Percentiles rank a stretch among this genome's conserved stretches.
Evolutionary conservation across 768 basidiomycete species (phyloP).

Genomic region (Leccinum imitatum): DNA sequence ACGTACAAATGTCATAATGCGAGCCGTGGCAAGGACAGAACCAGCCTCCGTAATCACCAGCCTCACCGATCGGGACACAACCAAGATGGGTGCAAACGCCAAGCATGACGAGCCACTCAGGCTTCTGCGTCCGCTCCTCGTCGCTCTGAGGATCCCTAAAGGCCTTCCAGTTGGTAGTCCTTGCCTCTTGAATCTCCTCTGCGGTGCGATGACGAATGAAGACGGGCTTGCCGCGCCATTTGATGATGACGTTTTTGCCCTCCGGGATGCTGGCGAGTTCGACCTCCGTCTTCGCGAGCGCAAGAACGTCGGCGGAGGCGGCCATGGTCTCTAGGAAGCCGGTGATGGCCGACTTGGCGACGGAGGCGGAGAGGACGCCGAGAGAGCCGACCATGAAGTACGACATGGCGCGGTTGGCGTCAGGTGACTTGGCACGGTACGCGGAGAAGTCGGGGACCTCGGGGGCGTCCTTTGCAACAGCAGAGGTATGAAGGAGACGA

Average conservation of each 20-base stretch:
- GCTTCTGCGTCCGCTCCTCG: slow-evolving; percentile 85
- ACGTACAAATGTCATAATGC: slow-evolving; percentile 93
- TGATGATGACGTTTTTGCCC: slow-evolving; percentile 96
- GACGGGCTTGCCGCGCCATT: slow-evolving; percentile 99
- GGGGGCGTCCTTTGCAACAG: slow-evolving; percentile 63
- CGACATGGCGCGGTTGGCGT: slow-evolving; percentile 71
- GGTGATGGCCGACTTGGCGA: slow-evolving; percentile 89
- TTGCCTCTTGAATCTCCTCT: slow-evolving; percentile 92
- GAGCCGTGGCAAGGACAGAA: slow-evolving; percentile 99
- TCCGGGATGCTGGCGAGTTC: slow-evolving; percentile 89
- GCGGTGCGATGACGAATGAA: slow-evolving; percentile 96
- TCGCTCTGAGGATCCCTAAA: slow-evolving; percentile 93
- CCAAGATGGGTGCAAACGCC: slow-evolving; percentile 97
- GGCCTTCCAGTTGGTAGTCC: slow-evolving; percentile 75
- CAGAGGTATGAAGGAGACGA: slow-evolving; percentile 78
- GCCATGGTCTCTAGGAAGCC: slow-evolving; percentile 96
- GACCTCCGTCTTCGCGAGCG: slow-evolving; percentile 96
- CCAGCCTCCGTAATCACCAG: slow-evolving; percentile 98
- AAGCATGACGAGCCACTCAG: slow-evolving; percentile 94
- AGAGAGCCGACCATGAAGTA: slow-evolving; percentile 92
- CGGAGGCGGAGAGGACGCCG: slow-evolving; percentile 91
- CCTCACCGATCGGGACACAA: slow-evolving; percentile 97
- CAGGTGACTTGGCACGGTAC: slow-evolving; percentile 70
- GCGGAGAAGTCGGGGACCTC: slow-evolving; percentile 87
- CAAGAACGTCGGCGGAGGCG: slow-evolving; percentile 96